These are phyloP conservation scores for Prunus fruticosa DNA, from an alignment of 306 rosid genomes.

Conservation along the genomic window DNA sequence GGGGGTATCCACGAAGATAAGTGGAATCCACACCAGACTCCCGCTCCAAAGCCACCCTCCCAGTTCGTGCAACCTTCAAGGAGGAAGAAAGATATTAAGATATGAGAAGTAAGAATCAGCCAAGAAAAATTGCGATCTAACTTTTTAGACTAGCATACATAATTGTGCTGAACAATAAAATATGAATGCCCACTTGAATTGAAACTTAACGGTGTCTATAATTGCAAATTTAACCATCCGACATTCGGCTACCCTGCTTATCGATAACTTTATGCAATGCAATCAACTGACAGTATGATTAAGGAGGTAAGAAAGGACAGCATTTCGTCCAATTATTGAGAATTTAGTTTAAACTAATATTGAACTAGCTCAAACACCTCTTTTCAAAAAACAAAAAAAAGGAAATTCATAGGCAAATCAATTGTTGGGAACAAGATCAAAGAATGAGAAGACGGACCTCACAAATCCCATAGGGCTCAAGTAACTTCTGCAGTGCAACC, in stretches of 20 bases:
- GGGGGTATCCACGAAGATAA: slow-evolving; percentile 51
- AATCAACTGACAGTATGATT: too few relatives aligned
- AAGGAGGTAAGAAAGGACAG: too few relatives aligned
- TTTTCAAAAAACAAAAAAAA: neutral
- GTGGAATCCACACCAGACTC: slow-evolving; percentile 62
- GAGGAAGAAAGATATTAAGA: neutral
- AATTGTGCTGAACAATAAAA: too few relatives aligned
- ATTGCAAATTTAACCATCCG: too few relatives aligned
- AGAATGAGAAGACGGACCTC: slow-evolving; percentile 42
- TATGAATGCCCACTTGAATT: too few relatives aligned
- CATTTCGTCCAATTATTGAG: too few relatives aligned
- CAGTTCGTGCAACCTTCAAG: slow-evolving; percentile 59
- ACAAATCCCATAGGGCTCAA: slow-evolving; percentile 57
- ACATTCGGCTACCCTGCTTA: too few relatives aligned
- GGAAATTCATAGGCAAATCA: neutral
- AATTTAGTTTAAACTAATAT: neutral
- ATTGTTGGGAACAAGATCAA: neutral
- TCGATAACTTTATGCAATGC: too few relatives aligned
- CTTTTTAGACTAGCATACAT: neutral
- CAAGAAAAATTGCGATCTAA: too few relatives aligned
- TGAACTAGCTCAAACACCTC: neutral
- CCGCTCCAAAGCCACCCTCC: slow-evolving; percentile 53
- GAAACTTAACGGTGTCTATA: too few relatives aligned
- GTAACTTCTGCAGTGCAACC: slow-evolving; percentile 58
- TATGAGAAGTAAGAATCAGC: neutral